A percentile compares a stretch with the other conserved stretches of the same genome.
phyloP scores from a whole-genome alignment of 495 filamentous ascomycete genomes.

The Hypoxylon fragiforme region DNA sequence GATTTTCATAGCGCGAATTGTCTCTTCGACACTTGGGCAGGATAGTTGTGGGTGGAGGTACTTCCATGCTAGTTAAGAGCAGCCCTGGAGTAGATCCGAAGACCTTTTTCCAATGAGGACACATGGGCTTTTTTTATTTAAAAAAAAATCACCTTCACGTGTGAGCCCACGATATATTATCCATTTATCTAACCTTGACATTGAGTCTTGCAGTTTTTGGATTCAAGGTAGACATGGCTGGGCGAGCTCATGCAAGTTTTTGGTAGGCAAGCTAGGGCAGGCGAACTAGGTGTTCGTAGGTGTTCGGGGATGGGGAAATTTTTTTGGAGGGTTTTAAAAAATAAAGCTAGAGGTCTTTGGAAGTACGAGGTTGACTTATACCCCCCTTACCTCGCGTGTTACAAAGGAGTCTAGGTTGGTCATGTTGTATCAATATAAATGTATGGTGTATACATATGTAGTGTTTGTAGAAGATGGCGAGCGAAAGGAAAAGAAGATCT shows the following conservation, averaged over 20 bases:
- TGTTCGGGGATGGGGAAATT: constrained; percentile 27
- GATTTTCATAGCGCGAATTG: constrained; percentile 18
- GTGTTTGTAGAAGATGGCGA: too few species aligned
- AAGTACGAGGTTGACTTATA: constrained; percentile 19
- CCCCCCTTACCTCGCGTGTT: constrained; percentile 22
- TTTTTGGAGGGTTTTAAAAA: constrained; percentile 24
- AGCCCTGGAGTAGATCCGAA: constrained; percentile 1
- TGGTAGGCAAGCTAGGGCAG: constrained; percentile 1
- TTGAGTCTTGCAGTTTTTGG: constrained; percentile 8
- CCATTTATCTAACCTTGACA: constrained; percentile 4
- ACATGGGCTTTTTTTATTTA: not conserved
- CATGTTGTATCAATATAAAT: constrained; percentile 27
- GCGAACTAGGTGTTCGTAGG: constrained; percentile 28
- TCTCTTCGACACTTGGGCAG: constrained; percentile 3
- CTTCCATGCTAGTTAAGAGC: constrained; percentile 3
- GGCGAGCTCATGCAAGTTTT: constrained; percentile 1
- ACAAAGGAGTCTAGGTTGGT: constrained; percentile 28
- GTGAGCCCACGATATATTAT: constrained; percentile 1
- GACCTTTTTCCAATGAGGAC: not conserved
- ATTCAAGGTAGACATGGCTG: constrained; percentile 14
- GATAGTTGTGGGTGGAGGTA: constrained; percentile 1
- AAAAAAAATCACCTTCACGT: not conserved
- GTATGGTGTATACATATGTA: constrained; percentile 9
- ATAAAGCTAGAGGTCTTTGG: constrained; percentile 18
- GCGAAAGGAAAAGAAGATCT: constrained; percentile 6